phyloP scores from a whole-genome alignment of 495 filamentous ascomycete species.

The Hyaloscypha variabilis region DNA sequence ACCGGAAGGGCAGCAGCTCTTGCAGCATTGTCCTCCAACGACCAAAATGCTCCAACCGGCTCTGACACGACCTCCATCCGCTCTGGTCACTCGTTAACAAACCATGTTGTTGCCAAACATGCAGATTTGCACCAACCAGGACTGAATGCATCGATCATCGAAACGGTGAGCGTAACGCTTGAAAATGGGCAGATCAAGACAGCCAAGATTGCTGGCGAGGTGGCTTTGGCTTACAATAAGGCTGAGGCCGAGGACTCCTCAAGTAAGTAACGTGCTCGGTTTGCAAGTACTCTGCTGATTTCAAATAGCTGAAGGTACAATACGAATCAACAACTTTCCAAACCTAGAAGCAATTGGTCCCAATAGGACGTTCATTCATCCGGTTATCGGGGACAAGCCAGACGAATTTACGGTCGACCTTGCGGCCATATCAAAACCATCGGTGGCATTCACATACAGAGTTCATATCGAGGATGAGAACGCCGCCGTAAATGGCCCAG shows the following conservation, averaged over 20 bases:
- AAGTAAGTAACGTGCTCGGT: slow-evolving; percentile 31
- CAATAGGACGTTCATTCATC: slow-evolving; percentile 85
- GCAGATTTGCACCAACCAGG: slow-evolving; percentile 82
- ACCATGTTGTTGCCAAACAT: slow-evolving; percentile 64
- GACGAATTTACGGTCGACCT: slow-evolving; percentile 85
- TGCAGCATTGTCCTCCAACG: slow-evolving; percentile 50
- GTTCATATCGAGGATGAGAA: slow-evolving; percentile 73
- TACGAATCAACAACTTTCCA: slow-evolving; percentile 88
- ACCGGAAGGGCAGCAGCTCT: slow-evolving; percentile 39
- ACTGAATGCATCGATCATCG: slow-evolving; percentile 87
- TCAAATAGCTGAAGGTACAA: slow-evolving; percentile 57
- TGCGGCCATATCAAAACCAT: slow-evolving; percentile 53
- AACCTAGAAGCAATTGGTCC: slow-evolving; percentile 93
- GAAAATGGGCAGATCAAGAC: slow-evolving; percentile 71
- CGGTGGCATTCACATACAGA: slow-evolving; percentile 93
- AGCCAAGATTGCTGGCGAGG: slow-evolving; percentile 82
- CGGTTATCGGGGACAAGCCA: slow-evolving; percentile 62
- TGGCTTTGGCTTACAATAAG: slow-evolving; percentile 84
- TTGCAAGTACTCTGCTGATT: slow-evolving; percentile 9
- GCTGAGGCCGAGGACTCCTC: slow-evolving; percentile 45
- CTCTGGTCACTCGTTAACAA: slow-evolving; percentile 78
- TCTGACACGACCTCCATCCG: slow-evolving; percentile 93
- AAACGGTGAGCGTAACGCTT: slow-evolving; percentile 86
- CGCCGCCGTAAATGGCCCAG: slow-evolving; percentile 68
- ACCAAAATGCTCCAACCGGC: slow-evolving; percentile 43